These are phyloP conservation scores for Inga oerstediana DNA, from an alignment of 306 rosid species.

Conservation along the genomic window DNA sequence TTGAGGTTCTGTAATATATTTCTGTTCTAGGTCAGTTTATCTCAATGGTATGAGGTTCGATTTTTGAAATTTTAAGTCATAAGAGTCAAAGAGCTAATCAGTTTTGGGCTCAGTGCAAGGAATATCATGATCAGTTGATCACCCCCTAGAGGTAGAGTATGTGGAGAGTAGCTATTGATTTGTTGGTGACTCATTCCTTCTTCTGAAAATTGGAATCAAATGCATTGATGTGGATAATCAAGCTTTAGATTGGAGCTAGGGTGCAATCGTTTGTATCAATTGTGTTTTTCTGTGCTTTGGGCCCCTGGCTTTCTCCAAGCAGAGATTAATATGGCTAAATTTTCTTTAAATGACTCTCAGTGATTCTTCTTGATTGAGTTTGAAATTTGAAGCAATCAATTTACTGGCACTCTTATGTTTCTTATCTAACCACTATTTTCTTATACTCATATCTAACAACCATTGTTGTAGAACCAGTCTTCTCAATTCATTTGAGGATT, in stretches of 20 bases:
- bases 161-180: conserved; percentile 6
- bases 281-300: conserved; percentile 10
- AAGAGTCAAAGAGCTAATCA: not conserved
- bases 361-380: conserved; percentile 22
- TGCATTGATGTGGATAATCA: not conserved
- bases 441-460: not conserved
- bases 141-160: conserved; percentile 9
- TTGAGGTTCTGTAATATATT: not conserved
- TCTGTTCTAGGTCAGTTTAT: not conserved
- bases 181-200: not conserved
- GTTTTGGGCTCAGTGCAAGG: conserved; percentile 2
- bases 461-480: not conserved
- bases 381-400: not conserved
- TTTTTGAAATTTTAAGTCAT: conserved; percentile 4
- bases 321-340: not conserved
- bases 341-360: conserved; percentile 17
- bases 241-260: conserved; percentile 2
- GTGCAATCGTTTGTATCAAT: conserved; percentile 14
- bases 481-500: conserved; percentile 19
- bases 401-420: conserved; percentile 12
- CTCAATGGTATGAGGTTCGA: not conserved
- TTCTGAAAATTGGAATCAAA: conserved; percentile 13
- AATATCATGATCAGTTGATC: not conserved
- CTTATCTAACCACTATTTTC: not conserved
- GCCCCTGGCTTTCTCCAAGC: not conserved